Base-by-base conservation (phyloP, 768 basidiomycete genomes). In the Pleurotus citrinopileatus region DNA sequence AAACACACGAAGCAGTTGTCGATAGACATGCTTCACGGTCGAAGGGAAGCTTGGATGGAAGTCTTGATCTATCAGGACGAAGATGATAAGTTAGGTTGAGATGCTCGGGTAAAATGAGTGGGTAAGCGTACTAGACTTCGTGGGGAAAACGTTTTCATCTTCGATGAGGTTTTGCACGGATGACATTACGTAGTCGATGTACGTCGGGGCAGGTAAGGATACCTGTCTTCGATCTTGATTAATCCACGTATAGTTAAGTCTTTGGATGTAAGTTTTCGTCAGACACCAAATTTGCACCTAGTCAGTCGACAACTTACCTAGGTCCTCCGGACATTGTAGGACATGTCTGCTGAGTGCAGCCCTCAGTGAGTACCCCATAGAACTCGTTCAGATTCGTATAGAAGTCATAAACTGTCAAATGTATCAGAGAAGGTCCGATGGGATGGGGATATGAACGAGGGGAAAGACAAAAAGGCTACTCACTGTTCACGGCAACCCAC, bases 181-280 rank as follows among this genome's bases (percentile, higher is more conserved):
- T 3, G 94, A 93, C 89, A 98, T 94, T 62, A 98, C 96, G 59
- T 92, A 96, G 75, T 98, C 96, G 63, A 98, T 93, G 70, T 98
- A 98, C 1, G 91, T 95, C 4, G 96, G 94, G 12, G 96, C 96
- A 1, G 96, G 86, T 0, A 98, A 78, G 59, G 88, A 77, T 22
- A 94, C 86, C 56, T 88, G 86, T 66, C 93, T 92, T 55, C 94
- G 89, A 63, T 87, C 89, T 62, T 92, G 89, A 64, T 92, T 95
- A 55, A 90, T 87, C 96, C 96, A 98, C 1, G 86, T 86, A 71
- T 97, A 98, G 69, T 91, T 94, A 65, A 97, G 74, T 28, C 94
- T 97, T 45, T 6, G 22, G 25, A 9, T 5, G 23, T 27, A 17
- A 12, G 23, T 9, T 25, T 37, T 52, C 27, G 19, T 34, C 37